Percentiles rank a stretch among this genome's conserved stretches.
These are phyloP conservation scores for Collybiopsis luxurians DNA, from an alignment of 768 basidiomycete species.

Conservation along the genomic window DNA sequence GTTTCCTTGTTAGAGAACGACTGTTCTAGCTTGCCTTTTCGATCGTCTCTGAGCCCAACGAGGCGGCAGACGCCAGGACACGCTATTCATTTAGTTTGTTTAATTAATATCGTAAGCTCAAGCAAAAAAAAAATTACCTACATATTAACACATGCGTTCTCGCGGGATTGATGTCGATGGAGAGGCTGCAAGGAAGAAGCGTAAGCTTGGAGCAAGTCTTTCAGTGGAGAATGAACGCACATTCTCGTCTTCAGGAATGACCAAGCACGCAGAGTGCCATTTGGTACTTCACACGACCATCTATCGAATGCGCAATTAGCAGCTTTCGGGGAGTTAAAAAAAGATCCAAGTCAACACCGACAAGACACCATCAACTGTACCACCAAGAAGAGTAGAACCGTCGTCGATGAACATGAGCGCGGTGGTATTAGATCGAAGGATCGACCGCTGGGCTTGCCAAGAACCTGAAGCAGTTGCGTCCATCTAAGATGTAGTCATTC, in stretches of 20 bases:
- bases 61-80: conserved; percentile 42
- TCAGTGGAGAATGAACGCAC: conserved; percentile 41
- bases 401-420: conserved; percentile 61
- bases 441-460: conserved; percentile 65
- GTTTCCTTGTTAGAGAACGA: conserved; percentile 45
- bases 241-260: conserved; percentile 58
- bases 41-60: conserved; percentile 48
- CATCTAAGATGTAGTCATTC: conserved; percentile 6
- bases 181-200: conserved; percentile 34
- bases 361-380: conserved; percentile 69
- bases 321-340: not conserved
- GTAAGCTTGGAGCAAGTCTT: too few species aligned
- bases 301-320: conserved; percentile 26
- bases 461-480: too few species aligned
- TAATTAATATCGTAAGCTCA: not conserved
- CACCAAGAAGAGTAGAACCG: conserved; percentile 63
- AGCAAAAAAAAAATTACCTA: not conserved
- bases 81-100: not conserved
- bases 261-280: conserved; percentile 61
- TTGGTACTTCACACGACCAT: conserved; percentile 69
- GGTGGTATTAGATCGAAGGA: conserved; percentile 62
- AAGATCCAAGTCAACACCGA: conserved; percentile 22
- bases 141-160: conserved; percentile 52
- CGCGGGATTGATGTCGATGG: conserved; percentile 48
- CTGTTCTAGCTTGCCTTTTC: conserved; percentile 51